Percentiles rank a stretch among this genome's conserved stretches.
These are phyloP conservation scores for Diaporthe longicolla DNA, from an alignment of 2,329 filamentous ascomycete genomes.

Conservation along the genomic window DNA sequence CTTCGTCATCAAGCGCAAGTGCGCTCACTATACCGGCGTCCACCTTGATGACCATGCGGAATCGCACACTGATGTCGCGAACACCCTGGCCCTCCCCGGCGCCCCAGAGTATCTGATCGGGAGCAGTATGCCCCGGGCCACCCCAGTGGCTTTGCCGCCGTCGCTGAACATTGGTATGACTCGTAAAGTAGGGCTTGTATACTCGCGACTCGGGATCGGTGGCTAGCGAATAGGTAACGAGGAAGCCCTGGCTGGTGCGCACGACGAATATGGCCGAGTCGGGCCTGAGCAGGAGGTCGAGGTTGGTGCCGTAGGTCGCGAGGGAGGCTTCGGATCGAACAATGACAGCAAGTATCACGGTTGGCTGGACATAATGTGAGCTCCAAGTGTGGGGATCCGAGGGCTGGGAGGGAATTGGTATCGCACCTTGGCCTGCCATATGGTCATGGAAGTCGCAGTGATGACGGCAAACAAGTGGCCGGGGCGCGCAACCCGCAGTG, in stretches of 20 bases:
- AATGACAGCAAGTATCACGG: conserved; percentile 87
- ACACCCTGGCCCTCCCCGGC: conserved; percentile 87
- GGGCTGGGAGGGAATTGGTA: conserved; percentile 34
- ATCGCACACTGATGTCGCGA: conserved; percentile 89
- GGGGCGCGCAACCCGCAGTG: conserved; percentile 81
- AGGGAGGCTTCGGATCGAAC: conserved; percentile 86
- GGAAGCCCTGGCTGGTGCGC: conserved; percentile 85
- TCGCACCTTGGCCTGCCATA: conserved; percentile 95
- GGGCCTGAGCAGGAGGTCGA: conserved; percentile 86
- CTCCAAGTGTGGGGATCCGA: conserved; percentile 42
- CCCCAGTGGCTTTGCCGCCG: conserved; percentile 73
- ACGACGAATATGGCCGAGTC: conserved; percentile 94
- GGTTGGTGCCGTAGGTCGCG: conserved; percentile 86
- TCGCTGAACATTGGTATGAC: conserved; percentile 74
- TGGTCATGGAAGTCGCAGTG: conserved; percentile 85
- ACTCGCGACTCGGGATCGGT: conserved; percentile 86
- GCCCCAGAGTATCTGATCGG: conserved; percentile 77
- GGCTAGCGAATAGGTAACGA: conserved; percentile 94
- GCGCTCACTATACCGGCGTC: conserved; percentile 94
- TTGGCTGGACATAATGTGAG: conserved; percentile 71
- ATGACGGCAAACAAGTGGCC: conserved; percentile 91
- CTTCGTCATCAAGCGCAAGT: conserved; percentile 90
- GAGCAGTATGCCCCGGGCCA: conserved; percentile 66
- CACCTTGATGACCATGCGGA: conserved; percentile 98
- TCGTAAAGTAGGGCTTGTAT: conserved; percentile 85